Evolutionary conservation across 2,329 filamentous ascomycete genomes (phyloP).

Genomic region (Helicocarpus griseus): DNA sequence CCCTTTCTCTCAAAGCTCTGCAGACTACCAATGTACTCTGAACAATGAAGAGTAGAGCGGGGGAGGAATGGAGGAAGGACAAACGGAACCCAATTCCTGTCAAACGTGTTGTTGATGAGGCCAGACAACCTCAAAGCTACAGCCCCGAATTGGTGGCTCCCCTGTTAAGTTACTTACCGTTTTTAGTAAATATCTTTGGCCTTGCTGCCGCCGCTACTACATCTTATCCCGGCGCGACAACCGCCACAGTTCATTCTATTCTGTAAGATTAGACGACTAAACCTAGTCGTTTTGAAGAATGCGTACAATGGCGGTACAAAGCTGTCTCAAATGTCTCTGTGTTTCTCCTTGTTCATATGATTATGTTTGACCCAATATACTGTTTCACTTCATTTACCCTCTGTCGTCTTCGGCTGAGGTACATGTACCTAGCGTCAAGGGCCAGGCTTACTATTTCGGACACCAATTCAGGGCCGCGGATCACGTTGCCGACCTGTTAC

Average conservation of each 20-base stretch:
- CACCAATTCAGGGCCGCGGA: too few relatives aligned
- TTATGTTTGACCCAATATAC: background rate
- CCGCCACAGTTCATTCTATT: background rate
- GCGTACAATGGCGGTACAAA: background rate
- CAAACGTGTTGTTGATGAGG: background rate
- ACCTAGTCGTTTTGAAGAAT: too few relatives aligned
- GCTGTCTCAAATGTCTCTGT: background rate
- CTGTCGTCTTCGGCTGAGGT: too few relatives aligned
- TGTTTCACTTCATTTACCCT: background rate
- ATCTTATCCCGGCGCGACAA: background rate
- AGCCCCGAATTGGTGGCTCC: background rate
- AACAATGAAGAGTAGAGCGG: background rate
- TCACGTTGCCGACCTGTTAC: background rate
- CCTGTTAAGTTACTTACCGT: background rate
- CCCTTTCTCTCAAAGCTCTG: background rate
- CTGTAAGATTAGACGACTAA: too few relatives aligned
- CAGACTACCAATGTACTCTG: background rate
- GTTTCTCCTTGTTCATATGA: background rate
- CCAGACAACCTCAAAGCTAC: background rate
- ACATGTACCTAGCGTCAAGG: too few relatives aligned
- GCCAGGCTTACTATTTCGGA: too few relatives aligned
- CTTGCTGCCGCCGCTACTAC: background rate
- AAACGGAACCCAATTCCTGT: background rate
- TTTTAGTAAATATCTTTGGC: background rate
- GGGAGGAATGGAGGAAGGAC: background rate